Evolutionary conservation across 129 eudicot species (phyloP), one percentile per base, ranked within the genome.

Genomic region (Lactuca saligna): DNA sequence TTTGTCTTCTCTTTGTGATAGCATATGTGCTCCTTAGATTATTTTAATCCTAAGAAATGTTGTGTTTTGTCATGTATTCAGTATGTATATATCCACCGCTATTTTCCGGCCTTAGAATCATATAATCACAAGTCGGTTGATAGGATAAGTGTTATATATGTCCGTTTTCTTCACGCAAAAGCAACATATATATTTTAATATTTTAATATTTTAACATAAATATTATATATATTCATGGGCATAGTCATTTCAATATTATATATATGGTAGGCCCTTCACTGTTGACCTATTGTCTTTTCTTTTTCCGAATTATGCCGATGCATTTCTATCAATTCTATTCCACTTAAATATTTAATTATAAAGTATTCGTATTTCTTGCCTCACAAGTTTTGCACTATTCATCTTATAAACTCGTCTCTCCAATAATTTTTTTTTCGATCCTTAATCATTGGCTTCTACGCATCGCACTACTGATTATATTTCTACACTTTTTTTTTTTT

Each of bases 91-190:
- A 14, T 34, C 4, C 56, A 69, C 41, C 13, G 32, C 12, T 32
- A 16, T 58, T 32, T 44, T 56, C 44, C 65, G 65, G 65, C 74
- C 9, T 70, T 33, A n/a, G 61, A 60, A 46, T 71, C 10, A 7
- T 32, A 60, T 48, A 15, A 37, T 60, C 54, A 61, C 68, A 16
- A 71, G 35, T 71, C 20, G 33, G 33, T 8, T 46, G 16, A 17
- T 32, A 33, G 35, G 33, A 50, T 55, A 34, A 34, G 12, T 3
- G 10, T 70, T n/a, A 70, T n/a, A n/a, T n/a, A n/a, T 58, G 7
- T 48, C 34, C 76, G 68, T 71, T 62, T 60, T 61, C 68, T 9
- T 14, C 61, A 71, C 20, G 68, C 68, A 34, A 48, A 71, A 33
- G 76, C 69, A 48, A 60, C 50, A 25, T 59, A 35, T 12, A n/a